Base-by-base conservation (phyloP, 2,329 filamentous ascomycete genomes). In the Aspergillus candidus region DNA sequence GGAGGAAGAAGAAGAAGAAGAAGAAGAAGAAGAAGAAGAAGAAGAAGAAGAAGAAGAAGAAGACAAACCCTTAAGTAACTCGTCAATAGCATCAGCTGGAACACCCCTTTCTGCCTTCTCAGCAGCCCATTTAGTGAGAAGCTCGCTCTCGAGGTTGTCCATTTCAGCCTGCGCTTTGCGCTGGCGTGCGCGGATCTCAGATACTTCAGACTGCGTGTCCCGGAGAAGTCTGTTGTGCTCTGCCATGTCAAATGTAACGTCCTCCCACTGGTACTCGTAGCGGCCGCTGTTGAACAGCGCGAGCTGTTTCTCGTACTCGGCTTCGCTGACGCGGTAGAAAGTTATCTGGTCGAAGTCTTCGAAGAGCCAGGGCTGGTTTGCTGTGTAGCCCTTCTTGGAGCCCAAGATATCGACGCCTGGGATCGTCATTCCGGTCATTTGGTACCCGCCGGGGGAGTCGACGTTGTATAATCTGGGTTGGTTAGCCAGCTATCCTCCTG, bases 361-460 rank as follows among this genome's bases (percentile, higher is more conserved):
- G 51, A 78, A 80, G 2, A 80, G 64, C 72, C 77, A 79, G 0
- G 78, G 77, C 22, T 61, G 53, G 0, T 68, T 59, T 0, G 66
- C 50, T 3, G 58, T 64, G 51, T 77, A 80, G 2, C 72, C 72
- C 0, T 62, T 60, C 49, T 78, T 78, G 50, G 68, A 74, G 0
- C 75, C 74, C 6, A 77, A 68, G 32, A 72, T 71, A 49, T 80
- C 78, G 36, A 75, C 74, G 12, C 73, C 72, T 0, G 74, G 74
- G 3, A 78, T 71, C 0, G 76, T 78, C 39, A 73, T 65, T 0
- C 74, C 75, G 0, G 69, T 72, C 60, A 77, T 71, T 60, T 77
- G 74, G 46, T 79, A 79, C 0, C 77, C 77, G 4, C 77, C 77
- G 0, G 77, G 77, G 0, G 70, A 73, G 48, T 80, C 76, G 11